These are phyloP conservation scores for Candolleomyces aberdarensis DNA, from an alignment of 768 basidiomycete species.

Conservation along the genomic window DNA sequence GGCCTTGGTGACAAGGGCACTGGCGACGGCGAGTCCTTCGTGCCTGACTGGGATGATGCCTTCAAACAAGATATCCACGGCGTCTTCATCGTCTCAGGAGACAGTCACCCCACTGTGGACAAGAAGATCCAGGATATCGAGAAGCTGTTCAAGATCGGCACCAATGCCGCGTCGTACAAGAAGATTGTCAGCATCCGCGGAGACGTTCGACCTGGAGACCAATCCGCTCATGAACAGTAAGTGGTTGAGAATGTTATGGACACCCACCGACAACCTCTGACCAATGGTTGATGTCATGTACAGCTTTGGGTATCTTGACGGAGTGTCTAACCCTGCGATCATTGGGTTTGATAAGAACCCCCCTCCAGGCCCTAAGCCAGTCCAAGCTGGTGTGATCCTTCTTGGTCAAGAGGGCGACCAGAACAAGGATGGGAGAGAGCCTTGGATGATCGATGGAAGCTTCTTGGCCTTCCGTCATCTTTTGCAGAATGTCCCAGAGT, in stretches of 20 bases:
- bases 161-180: conserved; percentile 29
- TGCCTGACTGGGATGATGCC: conserved; percentile 45
- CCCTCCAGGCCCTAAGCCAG: conserved; percentile 33
- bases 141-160: conserved; percentile 29
- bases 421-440: conserved; percentile 17
- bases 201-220: conserved; percentile 41
- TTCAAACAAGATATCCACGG: conserved; percentile 49
- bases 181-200: conserved; percentile 36
- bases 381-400: conserved; percentile 42
- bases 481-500: conserved; percentile 51
- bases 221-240: conserved; percentile 47
- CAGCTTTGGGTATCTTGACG: conserved; percentile 53
- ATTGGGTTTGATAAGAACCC: conserved; percentile 35
- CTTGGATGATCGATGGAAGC: conserved; percentile 49
- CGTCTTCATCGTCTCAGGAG: conserved; percentile 47
- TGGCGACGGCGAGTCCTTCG: conserved; percentile 16
- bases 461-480: conserved; percentile 52
- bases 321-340: conserved; percentile 49
- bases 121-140: conserved; percentile 33
- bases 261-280: not conserved
- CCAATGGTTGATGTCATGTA: not conserved
- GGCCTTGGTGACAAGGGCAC: conserved; percentile 31
- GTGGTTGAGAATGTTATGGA: conserved; percentile 6
- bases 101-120: conserved; percentile 34
- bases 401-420: conserved; percentile 42